Percentiles rank a stretch among this genome's conserved stretches.
phyloP scores from a whole-genome alignment of 352 stramenopile species.

The Globisporangium emineosum region DNA sequence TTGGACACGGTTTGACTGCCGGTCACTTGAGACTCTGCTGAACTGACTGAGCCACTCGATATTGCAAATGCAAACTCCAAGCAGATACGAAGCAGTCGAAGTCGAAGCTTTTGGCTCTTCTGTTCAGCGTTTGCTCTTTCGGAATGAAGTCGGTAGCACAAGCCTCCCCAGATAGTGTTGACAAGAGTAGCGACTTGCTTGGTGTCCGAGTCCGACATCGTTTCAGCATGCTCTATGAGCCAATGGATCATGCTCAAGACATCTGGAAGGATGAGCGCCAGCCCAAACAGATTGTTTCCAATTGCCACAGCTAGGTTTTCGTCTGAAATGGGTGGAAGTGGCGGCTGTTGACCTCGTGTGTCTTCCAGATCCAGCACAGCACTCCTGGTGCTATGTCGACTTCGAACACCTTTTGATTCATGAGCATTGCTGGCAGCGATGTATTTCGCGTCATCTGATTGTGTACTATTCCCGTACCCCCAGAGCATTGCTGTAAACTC shows the following conservation, averaged over 20 bases:
- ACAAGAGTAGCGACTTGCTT: constrained; percentile 16
- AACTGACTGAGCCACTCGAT: constrained; percentile 8
- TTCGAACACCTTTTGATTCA: background rate
- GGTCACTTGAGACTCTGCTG: constrained; percentile 17
- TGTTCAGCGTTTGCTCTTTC: constrained; percentile 6
- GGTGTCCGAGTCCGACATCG: constrained; percentile 3
- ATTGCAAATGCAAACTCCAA: constrained; percentile 59
- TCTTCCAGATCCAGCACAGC: constrained; percentile 8
- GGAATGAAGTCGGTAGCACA: constrained; percentile 38
- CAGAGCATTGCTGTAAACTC: constrained; percentile 24
- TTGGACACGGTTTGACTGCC: constrained; percentile 13
- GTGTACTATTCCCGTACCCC: constrained; percentile 1
- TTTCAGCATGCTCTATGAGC: constrained; percentile 24
- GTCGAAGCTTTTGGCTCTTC: constrained; percentile 26
- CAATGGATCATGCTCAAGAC: constrained; percentile 38
- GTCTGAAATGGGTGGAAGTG: background rate
- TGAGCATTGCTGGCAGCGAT: background rate
- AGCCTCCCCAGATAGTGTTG: constrained; percentile 34
- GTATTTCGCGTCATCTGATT: background rate
- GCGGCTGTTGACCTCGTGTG: constrained; percentile 10
- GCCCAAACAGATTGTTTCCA: constrained; percentile 28
- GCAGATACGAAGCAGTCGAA: constrained; percentile 41
- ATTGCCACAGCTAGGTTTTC: constrained; percentile 16
- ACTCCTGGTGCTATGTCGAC: background rate
- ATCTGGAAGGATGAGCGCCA: constrained; percentile 53